phyloP scores from a whole-genome alignment of 2,329 filamentous ascomycete genomes.

The Paecilomyces formosus region DNA sequence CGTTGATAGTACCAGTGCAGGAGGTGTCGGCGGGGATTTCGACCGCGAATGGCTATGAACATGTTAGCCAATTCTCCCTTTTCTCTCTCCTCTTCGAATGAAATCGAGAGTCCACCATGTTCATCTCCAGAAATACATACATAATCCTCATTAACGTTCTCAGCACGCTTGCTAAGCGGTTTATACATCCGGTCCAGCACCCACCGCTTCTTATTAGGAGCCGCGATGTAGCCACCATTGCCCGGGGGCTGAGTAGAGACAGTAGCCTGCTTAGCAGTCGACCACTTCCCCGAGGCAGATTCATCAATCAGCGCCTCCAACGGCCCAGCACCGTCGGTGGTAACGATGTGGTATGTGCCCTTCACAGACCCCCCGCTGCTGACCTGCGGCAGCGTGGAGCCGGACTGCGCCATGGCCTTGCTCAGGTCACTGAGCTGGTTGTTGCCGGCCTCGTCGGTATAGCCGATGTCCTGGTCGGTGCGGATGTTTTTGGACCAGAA shows the following conservation, averaged over 20 bases:
- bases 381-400: constrained; percentile 2
- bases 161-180: constrained; percentile 1
- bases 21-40: constrained; percentile 1
- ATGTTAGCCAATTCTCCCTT: too few relatives aligned
- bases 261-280: neutral
- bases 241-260: constrained; percentile 2
- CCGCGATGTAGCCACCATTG: neutral
- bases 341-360: constrained; percentile 4
- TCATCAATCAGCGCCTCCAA: constrained; percentile 4
- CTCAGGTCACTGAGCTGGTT: constrained; percentile 2
- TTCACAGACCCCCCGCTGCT: constrained; percentile 4
- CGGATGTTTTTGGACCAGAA: constrained; percentile 3
- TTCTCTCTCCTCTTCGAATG: too few relatives aligned
- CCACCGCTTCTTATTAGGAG: constrained; percentile 1
- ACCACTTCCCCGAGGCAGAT: constrained; percentile 2
- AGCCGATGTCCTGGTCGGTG: constrained; percentile 2
- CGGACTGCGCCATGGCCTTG: neutral
- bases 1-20: constrained; percentile 4
- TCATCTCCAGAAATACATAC: too few relatives aligned
- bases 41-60: constrained; percentile 1
- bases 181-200: neutral
- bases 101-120: too few relatives aligned
- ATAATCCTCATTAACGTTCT: constrained; percentile 3
- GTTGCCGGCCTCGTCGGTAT: constrained; percentile 1
- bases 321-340: constrained; percentile 4